These are phyloP conservation scores for Sarcocystis neurona DNA, from an alignment of 169 alveolate species.

Conservation along the genomic window DNA sequence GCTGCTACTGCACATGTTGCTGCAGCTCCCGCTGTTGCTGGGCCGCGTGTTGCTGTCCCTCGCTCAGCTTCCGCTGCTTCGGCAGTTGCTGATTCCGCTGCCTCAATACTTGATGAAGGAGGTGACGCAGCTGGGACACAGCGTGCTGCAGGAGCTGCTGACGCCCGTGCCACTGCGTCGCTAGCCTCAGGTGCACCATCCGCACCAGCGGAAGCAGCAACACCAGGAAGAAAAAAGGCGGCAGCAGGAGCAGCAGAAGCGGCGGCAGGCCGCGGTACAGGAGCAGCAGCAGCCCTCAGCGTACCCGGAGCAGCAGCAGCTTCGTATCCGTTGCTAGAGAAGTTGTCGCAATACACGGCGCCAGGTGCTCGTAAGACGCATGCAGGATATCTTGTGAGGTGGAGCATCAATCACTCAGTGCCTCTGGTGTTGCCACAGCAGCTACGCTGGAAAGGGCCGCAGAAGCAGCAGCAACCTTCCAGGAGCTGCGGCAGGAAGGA, in stretches of 20 bases:
- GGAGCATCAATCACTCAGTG: neutral
- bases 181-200: neutral
- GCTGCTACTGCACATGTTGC: too few species aligned
- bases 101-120: too few species aligned
- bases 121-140: too few species aligned
- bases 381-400: slow-evolving; percentile 10
- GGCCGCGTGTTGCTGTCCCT: too few species aligned
- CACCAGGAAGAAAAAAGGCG: neutral
- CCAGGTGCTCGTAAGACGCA: neutral
- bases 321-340: neutral
- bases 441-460: neutral
- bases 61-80: too few species aligned
- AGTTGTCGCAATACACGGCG: neutral
- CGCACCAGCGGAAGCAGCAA: neutral
- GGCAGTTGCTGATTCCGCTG: too few species aligned
- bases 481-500: too few species aligned
- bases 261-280: too few species aligned
- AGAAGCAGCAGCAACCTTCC: too few species aligned
- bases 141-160: neutral
- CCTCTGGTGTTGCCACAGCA: slow-evolving; percentile 6
- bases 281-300: too few species aligned
- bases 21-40: too few species aligned
- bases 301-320: neutral
- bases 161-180: neutral
- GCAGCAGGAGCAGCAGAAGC: neutral